These are phyloP conservation scores for Trichoderma afroharzianum DNA, from an alignment of 2,329 filamentous ascomycete genomes.

Conservation along the genomic window DNA sequence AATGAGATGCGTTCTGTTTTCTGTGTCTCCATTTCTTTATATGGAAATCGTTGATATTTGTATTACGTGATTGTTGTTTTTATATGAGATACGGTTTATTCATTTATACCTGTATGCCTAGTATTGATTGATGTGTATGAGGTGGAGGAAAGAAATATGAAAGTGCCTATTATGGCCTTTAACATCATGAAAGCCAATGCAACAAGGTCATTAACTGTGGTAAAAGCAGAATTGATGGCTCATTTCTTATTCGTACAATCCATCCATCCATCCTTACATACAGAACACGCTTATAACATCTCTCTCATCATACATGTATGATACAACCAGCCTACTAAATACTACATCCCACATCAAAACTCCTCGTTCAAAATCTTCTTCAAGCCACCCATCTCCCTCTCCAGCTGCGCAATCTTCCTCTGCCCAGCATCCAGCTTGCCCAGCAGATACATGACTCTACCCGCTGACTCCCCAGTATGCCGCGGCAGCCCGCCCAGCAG, in stretches of 20 bases:
- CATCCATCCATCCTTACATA: not conserved
- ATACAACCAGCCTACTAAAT: not conserved
- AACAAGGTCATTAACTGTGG: not conserved
- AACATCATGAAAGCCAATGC: not conserved
- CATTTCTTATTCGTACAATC: not conserved
- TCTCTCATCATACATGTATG: not conserved
- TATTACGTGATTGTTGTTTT: not conserved
- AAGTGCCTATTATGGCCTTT: not conserved
- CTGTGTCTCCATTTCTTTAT: not conserved
- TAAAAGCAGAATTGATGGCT: not conserved
- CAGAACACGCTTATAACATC: not conserved
- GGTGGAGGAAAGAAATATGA: not conserved
- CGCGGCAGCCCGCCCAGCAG: constrained; percentile 67
- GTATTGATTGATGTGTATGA: not conserved
- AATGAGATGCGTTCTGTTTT: not conserved
- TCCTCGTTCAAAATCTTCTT: constrained; percentile 59
- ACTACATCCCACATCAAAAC: constrained; percentile 34
- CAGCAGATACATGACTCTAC: constrained; percentile 68
- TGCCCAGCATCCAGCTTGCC: constrained; percentile 72
- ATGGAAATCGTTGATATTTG: not conserved
- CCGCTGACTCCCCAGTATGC: constrained; percentile 64
- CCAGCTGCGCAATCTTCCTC: constrained; percentile 67
- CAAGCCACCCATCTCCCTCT: constrained; percentile 65
- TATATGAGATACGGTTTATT: not conserved
- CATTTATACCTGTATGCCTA: not conserved